These are phyloP conservation scores for Scenedesmus sp. DNA, from an alignment of 163 green algal species.

Conservation along the genomic window DNA sequence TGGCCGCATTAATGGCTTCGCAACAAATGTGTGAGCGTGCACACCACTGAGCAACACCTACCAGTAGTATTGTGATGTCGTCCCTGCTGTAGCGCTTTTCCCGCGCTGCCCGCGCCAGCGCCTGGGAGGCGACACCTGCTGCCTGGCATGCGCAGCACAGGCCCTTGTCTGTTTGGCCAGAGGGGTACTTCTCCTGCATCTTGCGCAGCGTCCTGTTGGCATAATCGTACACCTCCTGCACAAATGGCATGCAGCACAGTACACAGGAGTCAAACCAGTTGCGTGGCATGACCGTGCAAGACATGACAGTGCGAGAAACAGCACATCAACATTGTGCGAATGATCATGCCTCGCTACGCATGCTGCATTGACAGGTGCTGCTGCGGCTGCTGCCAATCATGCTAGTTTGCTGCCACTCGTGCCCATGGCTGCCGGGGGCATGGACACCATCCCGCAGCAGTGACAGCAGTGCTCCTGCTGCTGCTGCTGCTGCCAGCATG, in stretches of 20 bases:
- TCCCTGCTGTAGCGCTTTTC: slow-evolving; percentile 59
- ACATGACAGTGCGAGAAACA: too few species aligned
- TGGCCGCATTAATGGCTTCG: too few species aligned
- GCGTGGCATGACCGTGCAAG: too few species aligned
- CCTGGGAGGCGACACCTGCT: slow-evolving; percentile 57
- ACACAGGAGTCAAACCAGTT: background rate
- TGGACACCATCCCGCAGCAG: slow-evolving; percentile 35
- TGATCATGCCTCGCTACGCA: too few species aligned
- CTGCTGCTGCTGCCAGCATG: background rate
- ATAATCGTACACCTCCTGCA: slow-evolving; percentile 59
- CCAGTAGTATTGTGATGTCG: slow-evolving; percentile 67
- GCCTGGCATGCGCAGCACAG: slow-evolving; percentile 60
- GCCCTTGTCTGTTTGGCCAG: slow-evolving; percentile 43
- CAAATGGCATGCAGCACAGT: background rate
- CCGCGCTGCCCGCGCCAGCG: slow-evolving; percentile 41
- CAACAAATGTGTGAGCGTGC: background rate
- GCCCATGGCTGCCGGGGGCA: too few species aligned
- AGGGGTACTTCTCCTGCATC: slow-evolving; percentile 64
- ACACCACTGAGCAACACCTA: slow-evolving; percentile 17
- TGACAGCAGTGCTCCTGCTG: slow-evolving; percentile 68
- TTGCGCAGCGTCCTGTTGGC: slow-evolving; percentile 75
- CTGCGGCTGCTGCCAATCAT: too few species aligned
- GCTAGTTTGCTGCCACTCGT: too few species aligned
- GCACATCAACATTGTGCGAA: too few species aligned
- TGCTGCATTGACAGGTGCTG: too few species aligned